Conservation (phyloP, 2,329 filamentous ascomycete species). For the Bisporella sp. region DNA sequence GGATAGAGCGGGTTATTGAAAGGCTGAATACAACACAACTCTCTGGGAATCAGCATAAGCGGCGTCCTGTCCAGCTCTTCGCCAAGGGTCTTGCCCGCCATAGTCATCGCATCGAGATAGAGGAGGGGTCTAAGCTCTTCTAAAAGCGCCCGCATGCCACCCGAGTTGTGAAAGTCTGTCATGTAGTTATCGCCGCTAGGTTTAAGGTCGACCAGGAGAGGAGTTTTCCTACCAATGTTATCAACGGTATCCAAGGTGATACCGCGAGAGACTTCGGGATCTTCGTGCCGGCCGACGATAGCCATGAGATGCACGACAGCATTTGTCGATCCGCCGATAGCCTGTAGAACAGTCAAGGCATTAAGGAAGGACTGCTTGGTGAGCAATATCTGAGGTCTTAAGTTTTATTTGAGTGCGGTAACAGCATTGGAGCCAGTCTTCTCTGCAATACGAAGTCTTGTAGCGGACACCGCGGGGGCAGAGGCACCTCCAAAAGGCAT, state of each 20-base stretch:
- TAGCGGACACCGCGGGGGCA: too few species aligned
- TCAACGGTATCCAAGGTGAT: slow-evolving; percentile 40
- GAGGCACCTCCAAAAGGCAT: too few species aligned
- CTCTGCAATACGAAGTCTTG: slow-evolving; percentile 48
- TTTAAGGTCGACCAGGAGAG: slow-evolving; percentile 42
- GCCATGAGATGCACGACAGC: slow-evolving; percentile 37
- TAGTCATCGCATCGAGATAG: slow-evolving; percentile 37
- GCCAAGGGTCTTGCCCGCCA: slow-evolving; percentile 40
- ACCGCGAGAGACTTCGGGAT: slow-evolving; percentile 37
- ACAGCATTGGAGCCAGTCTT: slow-evolving; percentile 45
- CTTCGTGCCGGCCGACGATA: slow-evolving; percentile 41
- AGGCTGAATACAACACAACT: slow-evolving; percentile 35
- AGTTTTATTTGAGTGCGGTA: too few species aligned
- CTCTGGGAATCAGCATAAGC: slow-evolving; percentile 35
- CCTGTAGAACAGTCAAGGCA: slow-evolving; percentile 36
- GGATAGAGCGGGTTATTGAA: slow-evolving; percentile 38
- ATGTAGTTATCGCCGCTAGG: slow-evolving; percentile 47
- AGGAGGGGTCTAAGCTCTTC: slow-evolving; percentile 39
- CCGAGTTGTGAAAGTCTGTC: slow-evolving; percentile 47
- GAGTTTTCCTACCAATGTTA: slow-evolving; percentile 38
- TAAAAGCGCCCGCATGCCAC: slow-evolving; percentile 41
- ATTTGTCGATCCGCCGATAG: slow-evolving; percentile 37
- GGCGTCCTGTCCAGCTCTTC: slow-evolving; percentile 35
- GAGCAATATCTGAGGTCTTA: too few species aligned
- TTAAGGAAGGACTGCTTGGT: slow-evolving; percentile 43